Evolutionary conservation across 2,329 filamentous ascomycete genomes (phyloP).

Genomic region (Neonectria neomacrospora): DNA sequence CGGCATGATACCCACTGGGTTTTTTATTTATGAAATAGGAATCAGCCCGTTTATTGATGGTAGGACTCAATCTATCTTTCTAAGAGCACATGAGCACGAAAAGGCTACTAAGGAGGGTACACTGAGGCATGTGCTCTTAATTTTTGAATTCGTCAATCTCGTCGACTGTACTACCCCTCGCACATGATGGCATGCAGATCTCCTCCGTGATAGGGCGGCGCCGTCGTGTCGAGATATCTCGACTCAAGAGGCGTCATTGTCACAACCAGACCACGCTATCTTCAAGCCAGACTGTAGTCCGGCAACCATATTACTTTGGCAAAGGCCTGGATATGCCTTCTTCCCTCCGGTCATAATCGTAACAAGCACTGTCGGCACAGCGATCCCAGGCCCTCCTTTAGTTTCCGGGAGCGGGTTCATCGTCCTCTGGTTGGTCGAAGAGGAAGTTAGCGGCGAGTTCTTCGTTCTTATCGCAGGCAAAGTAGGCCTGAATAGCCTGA

Average conservation of each 20-base stretch:
- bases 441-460: slow-evolving; percentile 98
- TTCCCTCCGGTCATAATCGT: slow-evolving; percentile 43
- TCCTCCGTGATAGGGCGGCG: slow-evolving; percentile 30
- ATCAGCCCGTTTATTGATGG: slow-evolving; percentile 26
- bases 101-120: slow-evolving; percentile 12
- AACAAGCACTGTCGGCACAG: slow-evolving; percentile 42
- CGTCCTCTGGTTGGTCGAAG: slow-evolving; percentile 95
- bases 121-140: slow-evolving; percentile 13
- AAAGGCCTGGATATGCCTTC: slow-evolving; percentile 37
- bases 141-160: slow-evolving; percentile 42
- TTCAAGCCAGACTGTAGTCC: slow-evolving; percentile 34
- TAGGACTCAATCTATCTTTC: slow-evolving; percentile 14
- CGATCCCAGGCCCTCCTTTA: slow-evolving; percentile 24
- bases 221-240: slow-evolving; percentile 32
- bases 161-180: slow-evolving; percentile 36
- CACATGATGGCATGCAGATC: slow-evolving; percentile 33
- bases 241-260: slow-evolving; percentile 29
- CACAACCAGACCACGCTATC: slow-evolving; percentile 33
- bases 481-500: slow-evolving; percentile 96
- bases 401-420: slow-evolving; percentile 65
- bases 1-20: slow-evolving; percentile 44
- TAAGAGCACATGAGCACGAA: slow-evolving; percentile 9
- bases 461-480: slow-evolving; percentile 99
- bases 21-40: slow-evolving; percentile 26
- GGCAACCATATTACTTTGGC: slow-evolving; percentile 40